These are phyloP conservation scores for Dendryphion nanum DNA, from an alignment of 2,329 filamentous ascomycete species.

Conservation along the genomic window DNA sequence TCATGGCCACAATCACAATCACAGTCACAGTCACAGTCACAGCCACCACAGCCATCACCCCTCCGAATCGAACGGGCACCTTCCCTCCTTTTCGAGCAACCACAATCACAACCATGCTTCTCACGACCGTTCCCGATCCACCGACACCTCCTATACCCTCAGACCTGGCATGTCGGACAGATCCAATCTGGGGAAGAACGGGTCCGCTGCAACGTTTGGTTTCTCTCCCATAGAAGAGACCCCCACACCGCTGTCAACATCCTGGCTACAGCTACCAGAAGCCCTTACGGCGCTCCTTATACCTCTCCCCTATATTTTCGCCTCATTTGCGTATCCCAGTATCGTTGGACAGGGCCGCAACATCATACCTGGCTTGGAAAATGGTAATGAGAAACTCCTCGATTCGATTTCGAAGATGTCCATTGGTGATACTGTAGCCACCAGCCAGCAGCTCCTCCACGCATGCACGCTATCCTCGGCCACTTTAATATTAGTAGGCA, in stretches of 20 bases:
- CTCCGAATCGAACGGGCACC: constrained; percentile 38
- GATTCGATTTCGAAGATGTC: constrained; percentile 19
- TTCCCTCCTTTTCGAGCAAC: constrained; percentile 32
- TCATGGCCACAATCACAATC: too few relatives aligned
- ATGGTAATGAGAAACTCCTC: constrained; percentile 10
- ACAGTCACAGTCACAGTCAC: constrained; percentile 24
- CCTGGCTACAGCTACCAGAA: constrained; percentile 43
- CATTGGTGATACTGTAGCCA: constrained; percentile 1
- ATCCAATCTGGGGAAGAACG: constrained; percentile 24
- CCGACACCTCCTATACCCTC: constrained; percentile 27
- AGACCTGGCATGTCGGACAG: constrained; percentile 46
- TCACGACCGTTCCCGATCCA: constrained; percentile 24
- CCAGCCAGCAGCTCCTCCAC: constrained; percentile 38
- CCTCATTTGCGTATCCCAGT: constrained; percentile 45
- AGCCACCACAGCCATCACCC: constrained; percentile 28
- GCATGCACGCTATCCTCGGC: constrained; percentile 48
- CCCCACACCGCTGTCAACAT: constrained; percentile 17
- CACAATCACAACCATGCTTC: too few relatives aligned
- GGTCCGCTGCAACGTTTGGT: constrained; percentile 18
- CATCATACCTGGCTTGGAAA: not conserved
- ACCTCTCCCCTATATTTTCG: constrained; percentile 49
- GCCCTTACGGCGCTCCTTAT: constrained; percentile 51
- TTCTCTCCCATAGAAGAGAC: constrained; percentile 38
- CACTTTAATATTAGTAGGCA: constrained; percentile 46
- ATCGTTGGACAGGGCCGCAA: not conserved